Evolutionary conservation across 805 yeast species (phyloP).

Genomic region (Diddensiella santjacobensis): DNA sequence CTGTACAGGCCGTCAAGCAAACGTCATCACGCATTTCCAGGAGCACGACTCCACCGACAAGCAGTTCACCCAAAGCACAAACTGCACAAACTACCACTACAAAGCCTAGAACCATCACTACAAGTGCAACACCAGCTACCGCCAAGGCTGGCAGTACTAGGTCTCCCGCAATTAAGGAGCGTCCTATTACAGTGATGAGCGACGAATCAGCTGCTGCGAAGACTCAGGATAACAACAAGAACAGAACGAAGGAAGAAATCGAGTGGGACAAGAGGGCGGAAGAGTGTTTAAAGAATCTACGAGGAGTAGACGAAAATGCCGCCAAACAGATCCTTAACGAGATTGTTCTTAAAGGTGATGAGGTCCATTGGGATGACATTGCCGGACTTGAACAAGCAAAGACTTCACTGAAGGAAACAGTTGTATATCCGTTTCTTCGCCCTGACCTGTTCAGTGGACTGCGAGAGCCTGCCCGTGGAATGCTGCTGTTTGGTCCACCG

Average conservation of each 20-base stretch:
- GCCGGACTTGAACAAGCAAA: slow-evolving; percentile 92
- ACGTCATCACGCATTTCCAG: neutral
- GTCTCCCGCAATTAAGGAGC: neutral
- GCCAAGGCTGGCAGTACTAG: neutral
- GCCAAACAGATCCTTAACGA: slow-evolving; percentile 85
- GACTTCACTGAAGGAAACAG: slow-evolving; percentile 84
- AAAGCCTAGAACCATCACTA: neutral
- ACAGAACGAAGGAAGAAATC: slow-evolving; percentile 14
- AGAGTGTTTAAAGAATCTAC: slow-evolving; percentile 34
- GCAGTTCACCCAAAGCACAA: neutral
- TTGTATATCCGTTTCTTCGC: slow-evolving; percentile 89
- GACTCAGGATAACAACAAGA: slow-evolving; percentile 10
- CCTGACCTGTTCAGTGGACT: slow-evolving; percentile 90
- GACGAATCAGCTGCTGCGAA: slow-evolving; percentile 10
- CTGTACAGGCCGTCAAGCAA: neutral
- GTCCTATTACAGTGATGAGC: neutral
- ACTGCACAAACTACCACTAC: neutral
- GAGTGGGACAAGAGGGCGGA: slow-evolving; percentile 35
- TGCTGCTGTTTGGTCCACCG: slow-evolving; percentile 95
- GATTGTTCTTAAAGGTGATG: slow-evolving; percentile 84
- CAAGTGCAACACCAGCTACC: neutral
- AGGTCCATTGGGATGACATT: slow-evolving; percentile 91
- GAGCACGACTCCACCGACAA: neutral
- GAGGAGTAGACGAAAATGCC: slow-evolving; percentile 73
- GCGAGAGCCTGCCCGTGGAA: slow-evolving; percentile 94